Conservation (phyloP, 306 rosid genomes). For the Trifolium dubium region DNA sequence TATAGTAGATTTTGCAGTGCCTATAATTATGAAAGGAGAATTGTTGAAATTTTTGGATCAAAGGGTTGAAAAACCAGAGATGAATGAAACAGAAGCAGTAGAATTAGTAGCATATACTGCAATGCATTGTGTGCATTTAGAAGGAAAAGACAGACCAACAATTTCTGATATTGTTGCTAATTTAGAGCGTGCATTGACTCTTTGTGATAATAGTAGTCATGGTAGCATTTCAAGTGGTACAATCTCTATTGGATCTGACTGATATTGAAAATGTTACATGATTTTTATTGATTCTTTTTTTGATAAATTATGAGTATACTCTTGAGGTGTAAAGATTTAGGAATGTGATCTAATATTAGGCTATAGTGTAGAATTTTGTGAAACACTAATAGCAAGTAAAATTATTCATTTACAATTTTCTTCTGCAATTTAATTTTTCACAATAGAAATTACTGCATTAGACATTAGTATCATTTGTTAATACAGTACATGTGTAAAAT, state of each 20-base stretch:
- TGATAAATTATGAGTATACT: slow-evolving; percentile 36
- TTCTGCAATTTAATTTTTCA: slow-evolving; percentile 6
- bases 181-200: slow-evolving; percentile 80
- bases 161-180: slow-evolving; percentile 91
- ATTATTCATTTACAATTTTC: slow-evolving; percentile 1
- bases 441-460: slow-evolving; percentile 7
- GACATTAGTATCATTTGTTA: background rate
- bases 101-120: slow-evolving; percentile 89
- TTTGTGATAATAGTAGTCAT: slow-evolving; percentile 83
- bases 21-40: slow-evolving; percentile 70
- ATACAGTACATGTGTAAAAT: background rate
- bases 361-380: slow-evolving; percentile 47
- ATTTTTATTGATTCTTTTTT: slow-evolving; percentile 47
- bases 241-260: slow-evolving; percentile 74
- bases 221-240: slow-evolving; percentile 89
- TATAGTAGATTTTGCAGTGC: slow-evolving; percentile 81
- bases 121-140: slow-evolving; percentile 87
- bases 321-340: slow-evolving; percentile 46
- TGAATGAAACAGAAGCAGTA: slow-evolving; percentile 84
- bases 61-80: slow-evolving; percentile 70
- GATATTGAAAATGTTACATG: slow-evolving; percentile 25
- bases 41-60: slow-evolving; percentile 65
- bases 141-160: slow-evolving; percentile 92
- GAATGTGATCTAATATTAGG: slow-evolving; percentile 42
- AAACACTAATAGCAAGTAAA: slow-evolving; percentile 41